phyloP scores from a whole-genome alignment of 2,329 filamentous ascomycete genomes.

The Pyrenophora seminiperda region DNA sequence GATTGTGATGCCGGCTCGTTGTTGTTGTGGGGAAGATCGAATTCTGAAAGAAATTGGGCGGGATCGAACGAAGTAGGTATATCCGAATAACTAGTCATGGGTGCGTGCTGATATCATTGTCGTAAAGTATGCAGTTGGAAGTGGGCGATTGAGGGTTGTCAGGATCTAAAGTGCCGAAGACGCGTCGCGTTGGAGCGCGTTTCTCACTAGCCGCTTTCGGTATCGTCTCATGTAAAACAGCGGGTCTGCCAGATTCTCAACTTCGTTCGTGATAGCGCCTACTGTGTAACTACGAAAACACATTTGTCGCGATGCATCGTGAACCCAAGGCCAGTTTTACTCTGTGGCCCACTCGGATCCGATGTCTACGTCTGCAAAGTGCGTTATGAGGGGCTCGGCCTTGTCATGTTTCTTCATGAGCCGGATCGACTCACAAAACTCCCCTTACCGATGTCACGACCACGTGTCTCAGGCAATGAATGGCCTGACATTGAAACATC shows the following conservation, averaged over 20 bases:
- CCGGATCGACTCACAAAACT: too few relatives aligned
- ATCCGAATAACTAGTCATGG: constrained; percentile 40
- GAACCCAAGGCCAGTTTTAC: too few relatives aligned
- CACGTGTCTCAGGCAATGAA: too few relatives aligned
- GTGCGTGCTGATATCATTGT: constrained; percentile 3
- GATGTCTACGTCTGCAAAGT: too few relatives aligned
- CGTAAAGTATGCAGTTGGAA: not conserved
- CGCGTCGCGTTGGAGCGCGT: constrained; percentile 27
- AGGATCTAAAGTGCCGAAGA: constrained; percentile 2
- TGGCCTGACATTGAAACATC: too few relatives aligned
- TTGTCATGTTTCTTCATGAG: too few relatives aligned
- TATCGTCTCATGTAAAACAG: constrained; percentile 8
- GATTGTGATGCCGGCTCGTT: constrained; percentile 32
- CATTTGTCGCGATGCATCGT: not conserved
- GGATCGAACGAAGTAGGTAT: constrained; percentile 58
- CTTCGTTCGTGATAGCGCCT: too few relatives aligned
- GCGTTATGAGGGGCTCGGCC: too few relatives aligned
- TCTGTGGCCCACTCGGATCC: too few relatives aligned
- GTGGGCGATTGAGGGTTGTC: constrained; percentile 3
- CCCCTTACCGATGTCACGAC: too few relatives aligned
- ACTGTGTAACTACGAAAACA: not conserved
- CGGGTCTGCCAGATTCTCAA: not conserved
- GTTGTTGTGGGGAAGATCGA: constrained; percentile 21
- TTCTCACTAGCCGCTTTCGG: constrained; percentile 19
- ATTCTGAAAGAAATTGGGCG: constrained; percentile 56